phyloP scores from a whole-genome alignment of 192 early-diverging fungal species.

The Gaertneriomyces sp. region DNA sequence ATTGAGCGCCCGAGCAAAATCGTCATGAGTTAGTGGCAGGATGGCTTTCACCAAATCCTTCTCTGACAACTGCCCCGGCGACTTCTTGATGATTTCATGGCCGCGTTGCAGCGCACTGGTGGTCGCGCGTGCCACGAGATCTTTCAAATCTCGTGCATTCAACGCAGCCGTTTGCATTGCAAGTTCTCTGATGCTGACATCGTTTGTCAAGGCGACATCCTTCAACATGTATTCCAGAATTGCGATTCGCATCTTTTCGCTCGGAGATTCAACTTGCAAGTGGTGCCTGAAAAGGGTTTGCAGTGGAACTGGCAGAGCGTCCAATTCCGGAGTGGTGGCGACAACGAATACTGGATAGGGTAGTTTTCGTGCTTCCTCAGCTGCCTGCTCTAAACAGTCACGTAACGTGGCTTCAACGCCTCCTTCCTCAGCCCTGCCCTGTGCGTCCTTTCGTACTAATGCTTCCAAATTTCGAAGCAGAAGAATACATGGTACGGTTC shows the following conservation, averaged over 20 bases:
- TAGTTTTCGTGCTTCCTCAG: no score
- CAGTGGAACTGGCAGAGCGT: constrained; percentile 74
- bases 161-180: constrained; percentile 92
- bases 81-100: neutral
- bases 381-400: no score
- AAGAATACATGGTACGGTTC: constrained; percentile 78
- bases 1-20: constrained; percentile 76
- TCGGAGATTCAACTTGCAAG: constrained; percentile 43
- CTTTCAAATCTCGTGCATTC: constrained; percentile 78
- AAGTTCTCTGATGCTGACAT: constrained; percentile 68
- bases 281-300: constrained; percentile 77
- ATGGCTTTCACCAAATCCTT: constrained; percentile 66
- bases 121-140: constrained; percentile 66
- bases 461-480: constrained; percentile 78
- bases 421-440: constrained; percentile 36
- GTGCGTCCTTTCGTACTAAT: constrained; percentile 56
- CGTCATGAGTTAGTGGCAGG: constrained; percentile 68
- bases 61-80: constrained; percentile 29
- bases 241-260: constrained; percentile 30
- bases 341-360: constrained; percentile 62
- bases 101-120: constrained; percentile 21
- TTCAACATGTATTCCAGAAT: constrained; percentile 58
- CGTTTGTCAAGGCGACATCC: constrained; percentile 60
- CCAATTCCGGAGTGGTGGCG: constrained; percentile 75
- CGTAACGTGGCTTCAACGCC: neutral